phyloP scores from a whole-genome alignment of 176 grass and related monocot species.

The Triticum dicoccoides region DNA sequence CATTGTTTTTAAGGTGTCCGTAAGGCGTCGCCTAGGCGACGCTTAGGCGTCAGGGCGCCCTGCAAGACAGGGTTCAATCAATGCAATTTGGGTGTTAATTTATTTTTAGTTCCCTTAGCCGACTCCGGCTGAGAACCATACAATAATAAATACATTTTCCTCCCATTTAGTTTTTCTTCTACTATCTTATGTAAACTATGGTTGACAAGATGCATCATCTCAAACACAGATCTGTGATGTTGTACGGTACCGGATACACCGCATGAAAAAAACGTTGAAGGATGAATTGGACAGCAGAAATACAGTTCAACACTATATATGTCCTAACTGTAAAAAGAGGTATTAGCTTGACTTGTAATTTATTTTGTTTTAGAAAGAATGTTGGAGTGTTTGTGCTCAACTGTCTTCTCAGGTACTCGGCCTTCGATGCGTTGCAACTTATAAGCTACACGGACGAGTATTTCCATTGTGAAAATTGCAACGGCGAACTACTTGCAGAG shows the following conservation, averaged over 20 bases:
- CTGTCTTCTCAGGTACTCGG: conserved; percentile 72
- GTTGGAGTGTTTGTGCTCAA: neutral
- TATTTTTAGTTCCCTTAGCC: neutral
- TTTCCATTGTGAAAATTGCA: conserved; percentile 98
- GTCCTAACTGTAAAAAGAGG: conserved; percentile 89
- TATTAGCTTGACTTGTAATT: conserved; percentile 28
- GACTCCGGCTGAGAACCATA: neutral
- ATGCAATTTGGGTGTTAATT: neutral
- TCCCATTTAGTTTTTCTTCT: conserved; percentile 1
- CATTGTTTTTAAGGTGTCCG: too few relatives aligned
- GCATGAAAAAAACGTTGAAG: conserved; percentile 98
- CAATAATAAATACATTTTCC: neutral
- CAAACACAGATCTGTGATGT: conserved; percentile 81
- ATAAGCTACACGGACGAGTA: conserved; percentile 75
- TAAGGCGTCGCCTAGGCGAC: too few relatives aligned
- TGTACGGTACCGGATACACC: conserved; percentile 85
- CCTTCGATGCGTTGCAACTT: conserved; percentile 89
- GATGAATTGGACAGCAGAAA: conserved; percentile 98
- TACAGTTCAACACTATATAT: conserved; percentile 92
- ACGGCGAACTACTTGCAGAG: conserved; percentile 86
- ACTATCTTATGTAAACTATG: neutral
- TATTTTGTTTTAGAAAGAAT: conserved; percentile 1
- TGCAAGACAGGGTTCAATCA: neutral
- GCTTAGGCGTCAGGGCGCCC: too few relatives aligned
- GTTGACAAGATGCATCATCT: conserved; percentile 23